Evolutionary conservation across 2,329 filamentous ascomycete species (phyloP).

Genomic region (Hypoxylon sp.): DNA sequence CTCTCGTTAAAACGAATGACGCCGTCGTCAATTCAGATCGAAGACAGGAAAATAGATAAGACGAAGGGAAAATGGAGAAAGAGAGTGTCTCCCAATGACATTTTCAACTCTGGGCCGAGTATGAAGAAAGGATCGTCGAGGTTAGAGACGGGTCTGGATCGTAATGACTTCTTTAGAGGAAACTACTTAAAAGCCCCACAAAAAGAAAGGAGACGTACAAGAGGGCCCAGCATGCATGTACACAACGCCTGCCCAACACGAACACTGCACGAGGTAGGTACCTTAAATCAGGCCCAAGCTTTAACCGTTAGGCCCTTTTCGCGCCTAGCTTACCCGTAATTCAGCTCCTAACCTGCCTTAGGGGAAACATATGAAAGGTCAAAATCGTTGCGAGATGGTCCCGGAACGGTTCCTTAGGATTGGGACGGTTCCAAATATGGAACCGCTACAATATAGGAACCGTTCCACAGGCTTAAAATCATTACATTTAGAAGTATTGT

Average conservation of each 20-base stretch:
- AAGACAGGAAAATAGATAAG: conserved; percentile 19
- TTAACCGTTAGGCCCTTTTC: conserved; percentile 2
- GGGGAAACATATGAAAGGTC: too few species aligned
- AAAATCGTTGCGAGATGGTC: too few species aligned
- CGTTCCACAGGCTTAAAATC: too few species aligned
- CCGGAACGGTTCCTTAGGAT: too few species aligned
- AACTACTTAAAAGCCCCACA: conserved; percentile 23
- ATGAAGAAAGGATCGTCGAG: conserved; percentile 43
- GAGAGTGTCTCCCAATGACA: conserved; percentile 30
- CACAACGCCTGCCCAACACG: background rate
- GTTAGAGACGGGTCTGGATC: conserved; percentile 37
- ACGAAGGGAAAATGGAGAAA: conserved; percentile 25
- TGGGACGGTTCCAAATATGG: too few species aligned
- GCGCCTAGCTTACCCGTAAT: conserved; percentile 5
- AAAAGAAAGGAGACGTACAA: conserved; percentile 43
- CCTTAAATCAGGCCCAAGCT: conserved; percentile 6
- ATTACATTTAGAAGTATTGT: too few species aligned
- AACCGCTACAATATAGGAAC: too few species aligned
- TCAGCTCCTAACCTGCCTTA: conserved; percentile 15
- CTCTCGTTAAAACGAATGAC: conserved; percentile 9
- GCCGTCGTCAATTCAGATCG: conserved; percentile 15
- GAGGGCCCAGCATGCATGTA: background rate
- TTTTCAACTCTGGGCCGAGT: conserved; percentile 31
- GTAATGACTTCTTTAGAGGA: conserved; percentile 34
- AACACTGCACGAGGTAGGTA: background rate